Percentiles rank a stretch among this genome's conserved stretches.
These are phyloP conservation scores for Elongisporangium senticosum DNA, from an alignment of 352 stramenopile species.

Conservation along the genomic window DNA sequence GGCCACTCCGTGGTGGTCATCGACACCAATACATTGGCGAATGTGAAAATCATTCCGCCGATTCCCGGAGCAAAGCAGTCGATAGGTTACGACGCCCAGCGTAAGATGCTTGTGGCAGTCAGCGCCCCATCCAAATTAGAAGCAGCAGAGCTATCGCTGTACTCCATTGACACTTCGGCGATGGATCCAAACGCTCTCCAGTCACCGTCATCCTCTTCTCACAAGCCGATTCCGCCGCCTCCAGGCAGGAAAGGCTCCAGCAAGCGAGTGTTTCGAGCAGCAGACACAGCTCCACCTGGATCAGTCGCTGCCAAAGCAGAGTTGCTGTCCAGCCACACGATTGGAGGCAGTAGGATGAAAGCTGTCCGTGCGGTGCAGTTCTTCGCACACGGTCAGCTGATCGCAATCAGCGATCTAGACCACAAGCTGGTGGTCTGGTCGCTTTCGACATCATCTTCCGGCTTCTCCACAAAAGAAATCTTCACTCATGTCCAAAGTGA, in stretches of 20 bases:
- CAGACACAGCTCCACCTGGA: background rate
- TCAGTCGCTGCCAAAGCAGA: background rate
- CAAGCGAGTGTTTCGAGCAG: background rate
- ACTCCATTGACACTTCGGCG: constrained; percentile 13
- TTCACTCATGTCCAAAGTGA: constrained; percentile 6
- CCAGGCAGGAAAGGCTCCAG: background rate
- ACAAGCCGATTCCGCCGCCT: constrained; percentile 5
- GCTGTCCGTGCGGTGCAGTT: constrained; percentile 19
- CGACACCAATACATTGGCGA: constrained; percentile 16
- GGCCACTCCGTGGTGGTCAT: constrained; percentile 12
- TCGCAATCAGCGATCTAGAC: constrained; percentile 29
- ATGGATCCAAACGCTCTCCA: background rate
- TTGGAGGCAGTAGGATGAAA: background rate
- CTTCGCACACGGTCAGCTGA: constrained; percentile 12
- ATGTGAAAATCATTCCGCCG: constrained; percentile 12
- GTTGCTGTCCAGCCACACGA: constrained; percentile 4
- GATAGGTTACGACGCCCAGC: constrained; percentile 9
- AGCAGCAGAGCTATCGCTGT: constrained; percentile 16
- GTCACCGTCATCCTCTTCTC: background rate
- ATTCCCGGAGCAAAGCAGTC: constrained; percentile 7
- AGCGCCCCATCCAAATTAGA: constrained; percentile 4
- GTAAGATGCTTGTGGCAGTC: constrained; percentile 11
- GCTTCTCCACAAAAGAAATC: background rate
- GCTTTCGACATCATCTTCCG: constrained; percentile 10
- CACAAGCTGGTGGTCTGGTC: constrained; percentile 12